phyloP scores from a whole-genome alignment of 768 basidiomycete species.

The Cystobasidium onofrii region DNA sequence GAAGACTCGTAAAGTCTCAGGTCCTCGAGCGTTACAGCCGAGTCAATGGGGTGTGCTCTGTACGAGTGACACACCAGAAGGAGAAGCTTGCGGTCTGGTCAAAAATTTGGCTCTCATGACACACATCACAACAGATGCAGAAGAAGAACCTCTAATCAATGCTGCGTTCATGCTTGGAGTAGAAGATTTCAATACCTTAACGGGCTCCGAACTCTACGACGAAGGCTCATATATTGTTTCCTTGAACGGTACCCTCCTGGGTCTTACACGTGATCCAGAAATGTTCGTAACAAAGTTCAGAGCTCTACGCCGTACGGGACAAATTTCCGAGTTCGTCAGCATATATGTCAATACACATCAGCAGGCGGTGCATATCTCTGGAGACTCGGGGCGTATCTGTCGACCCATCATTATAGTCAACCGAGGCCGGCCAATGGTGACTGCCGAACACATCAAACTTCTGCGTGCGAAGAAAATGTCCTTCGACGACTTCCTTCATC shows the following conservation, averaged over 20 bases:
- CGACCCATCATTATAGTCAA: slow-evolving; percentile 96
- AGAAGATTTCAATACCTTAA: slow-evolving; percentile 87
- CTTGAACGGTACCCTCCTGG: slow-evolving; percentile 92
- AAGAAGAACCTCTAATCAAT: slow-evolving; percentile 83
- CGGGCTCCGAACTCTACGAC: slow-evolving; percentile 93
- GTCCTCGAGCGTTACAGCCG: slow-evolving; percentile 90
- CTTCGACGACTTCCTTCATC: slow-evolving; percentile 88
- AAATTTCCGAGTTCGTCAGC: slow-evolving; percentile 91
- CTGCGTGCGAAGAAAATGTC: slow-evolving; percentile 66
- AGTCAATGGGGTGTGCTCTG: slow-evolving; percentile 99
- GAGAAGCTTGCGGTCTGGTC: slow-evolving; percentile 95
- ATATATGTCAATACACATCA: slow-evolving; percentile 96
- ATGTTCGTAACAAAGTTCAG: slow-evolving; percentile 86
- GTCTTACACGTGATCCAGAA: slow-evolving; percentile 73
- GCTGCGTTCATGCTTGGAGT: slow-evolving; percentile 92
- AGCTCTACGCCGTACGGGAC: slow-evolving; percentile 78
- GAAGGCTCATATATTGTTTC: slow-evolving; percentile 87
- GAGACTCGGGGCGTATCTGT: slow-evolving; percentile 95
- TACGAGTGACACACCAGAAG: slow-evolving; percentile 97
- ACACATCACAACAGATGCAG: slow-evolving; percentile 97
- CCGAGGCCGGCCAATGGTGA: slow-evolving; percentile 64
- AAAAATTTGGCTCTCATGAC: slow-evolving; percentile 99
- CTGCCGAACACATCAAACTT: slow-evolving; percentile 69
- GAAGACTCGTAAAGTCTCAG: slow-evolving; percentile 97
- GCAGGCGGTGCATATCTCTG: slow-evolving; percentile 84